Percentiles rank a stretch among this genome's conserved stretches.
These are phyloP conservation scores for Obba rivulosa DNA, from an alignment of 768 basidiomycete genomes.

Conservation along the genomic window DNA sequence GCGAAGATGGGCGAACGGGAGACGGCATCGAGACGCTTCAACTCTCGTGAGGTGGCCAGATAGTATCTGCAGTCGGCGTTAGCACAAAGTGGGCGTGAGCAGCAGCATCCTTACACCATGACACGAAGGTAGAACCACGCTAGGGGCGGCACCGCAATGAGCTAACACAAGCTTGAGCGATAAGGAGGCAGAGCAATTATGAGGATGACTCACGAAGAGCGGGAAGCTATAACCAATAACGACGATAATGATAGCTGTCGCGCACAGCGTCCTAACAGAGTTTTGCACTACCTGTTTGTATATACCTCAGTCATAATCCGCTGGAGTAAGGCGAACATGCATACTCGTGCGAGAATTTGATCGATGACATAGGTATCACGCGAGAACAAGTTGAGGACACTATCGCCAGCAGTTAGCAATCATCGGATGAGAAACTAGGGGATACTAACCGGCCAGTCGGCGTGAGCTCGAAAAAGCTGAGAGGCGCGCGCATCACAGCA, in stretches of 20 bases:
- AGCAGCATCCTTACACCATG: slow-evolving; percentile 53
- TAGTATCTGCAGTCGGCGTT: slow-evolving; percentile 57
- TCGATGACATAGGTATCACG: slow-evolving; percentile 86
- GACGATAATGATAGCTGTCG: slow-evolving; percentile 52
- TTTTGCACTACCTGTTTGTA: slow-evolving; percentile 50
- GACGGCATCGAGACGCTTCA: slow-evolving; percentile 85
- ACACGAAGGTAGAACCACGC: slow-evolving; percentile 76
- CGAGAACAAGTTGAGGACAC: slow-evolving; percentile 88
- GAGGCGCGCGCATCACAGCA: slow-evolving; percentile 75
- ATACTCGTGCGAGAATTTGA: slow-evolving; percentile 66
- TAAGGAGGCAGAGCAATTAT: not conserved
- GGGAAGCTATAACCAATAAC: slow-evolving; percentile 85
- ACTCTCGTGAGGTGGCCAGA: slow-evolving; percentile 78
- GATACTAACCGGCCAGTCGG: slow-evolving; percentile 68
- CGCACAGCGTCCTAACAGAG: slow-evolving; percentile 59
- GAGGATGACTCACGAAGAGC: slow-evolving; percentile 40
- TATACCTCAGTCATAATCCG: not conserved
- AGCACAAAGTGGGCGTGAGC: not conserved
- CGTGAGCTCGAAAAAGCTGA: slow-evolving; percentile 87
- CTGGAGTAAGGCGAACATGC: not conserved
- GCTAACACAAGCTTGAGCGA: slow-evolving; percentile 8
- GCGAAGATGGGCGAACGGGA: slow-evolving; percentile 90
- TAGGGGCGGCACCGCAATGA: slow-evolving; percentile 70
- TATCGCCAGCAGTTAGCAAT: slow-evolving; percentile 18
- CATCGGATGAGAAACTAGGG: not conserved